phyloP scores from a whole-genome alignment of 768 basidiomycete genomes.

The Pleurotus pulmonarius region DNA sequence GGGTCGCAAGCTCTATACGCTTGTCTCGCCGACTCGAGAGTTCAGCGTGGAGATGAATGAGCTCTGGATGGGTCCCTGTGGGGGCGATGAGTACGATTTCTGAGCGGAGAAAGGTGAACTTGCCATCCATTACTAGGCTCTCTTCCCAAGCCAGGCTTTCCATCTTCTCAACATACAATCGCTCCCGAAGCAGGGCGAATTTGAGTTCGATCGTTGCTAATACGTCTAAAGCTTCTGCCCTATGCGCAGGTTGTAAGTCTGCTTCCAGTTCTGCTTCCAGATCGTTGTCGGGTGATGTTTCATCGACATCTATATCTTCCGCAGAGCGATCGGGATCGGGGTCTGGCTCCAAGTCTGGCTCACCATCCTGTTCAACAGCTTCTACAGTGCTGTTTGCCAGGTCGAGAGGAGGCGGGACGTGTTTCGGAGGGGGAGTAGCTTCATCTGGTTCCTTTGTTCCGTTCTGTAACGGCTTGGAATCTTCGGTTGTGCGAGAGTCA shows the following conservation, averaged over 20 bases:
- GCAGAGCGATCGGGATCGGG: constrained; percentile 25
- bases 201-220: constrained; percentile 90
- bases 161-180: constrained; percentile 93
- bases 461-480: constrained; percentile 1
- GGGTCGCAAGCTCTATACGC: constrained; percentile 75
- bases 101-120: constrained; percentile 19
- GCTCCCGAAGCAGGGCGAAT: constrained; percentile 83
- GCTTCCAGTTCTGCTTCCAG: constrained; percentile 48
- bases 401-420: constrained; percentile 10
- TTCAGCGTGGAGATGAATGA: constrained; percentile 77
- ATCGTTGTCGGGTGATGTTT: constrained; percentile 37
- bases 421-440: not conserved
- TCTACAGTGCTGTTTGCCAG: constrained; percentile 4
- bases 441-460: not conserved
- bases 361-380: constrained; percentile 16
- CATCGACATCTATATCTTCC: constrained; percentile 29
- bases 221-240: constrained; percentile 85
- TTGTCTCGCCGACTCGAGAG: constrained; percentile 76
- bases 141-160: constrained; percentile 89
- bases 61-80: constrained; percentile 81
- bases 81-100: constrained; percentile 6
- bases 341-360: constrained; percentile 15
- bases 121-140: constrained; percentile 71
- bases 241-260: constrained; percentile 77
- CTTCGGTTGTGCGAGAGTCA: constrained; percentile 12